These are phyloP conservation scores for Ulota crispa DNA, from an alignment of 225 moss, liverwort and hornwort species.

Conservation along the genomic window DNA sequence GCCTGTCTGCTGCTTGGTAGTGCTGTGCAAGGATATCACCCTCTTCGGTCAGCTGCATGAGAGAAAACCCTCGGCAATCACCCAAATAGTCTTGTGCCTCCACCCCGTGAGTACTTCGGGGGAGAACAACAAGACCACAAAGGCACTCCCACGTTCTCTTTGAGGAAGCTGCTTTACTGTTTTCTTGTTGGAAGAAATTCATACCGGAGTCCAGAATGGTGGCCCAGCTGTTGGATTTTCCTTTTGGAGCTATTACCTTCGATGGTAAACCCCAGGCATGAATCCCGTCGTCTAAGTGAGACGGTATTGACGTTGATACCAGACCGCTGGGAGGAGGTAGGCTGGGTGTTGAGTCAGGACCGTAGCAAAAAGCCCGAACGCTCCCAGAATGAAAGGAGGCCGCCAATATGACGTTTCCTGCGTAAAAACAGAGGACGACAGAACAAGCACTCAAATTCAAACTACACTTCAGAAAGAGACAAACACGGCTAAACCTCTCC, in stretches of 20 bases:
- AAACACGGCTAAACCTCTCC: background rate
- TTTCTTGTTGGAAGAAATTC: slow-evolving; percentile 40
- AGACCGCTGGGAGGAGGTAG: slow-evolving; percentile 19
- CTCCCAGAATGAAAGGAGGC: slow-evolving; percentile 74
- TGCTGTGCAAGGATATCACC: slow-evolving; percentile 73
- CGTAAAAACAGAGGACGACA: slow-evolving; percentile 18
- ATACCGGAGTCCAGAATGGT: slow-evolving; percentile 43
- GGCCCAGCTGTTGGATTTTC: slow-evolving; percentile 52
- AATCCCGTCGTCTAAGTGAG: slow-evolving; percentile 55
- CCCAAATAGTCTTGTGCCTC: slow-evolving; percentile 21
- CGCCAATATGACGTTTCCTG: slow-evolving; percentile 88
- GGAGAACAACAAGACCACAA: slow-evolving; percentile 62
- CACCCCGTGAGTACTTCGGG: background rate
- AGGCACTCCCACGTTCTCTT: slow-evolving; percentile 41
- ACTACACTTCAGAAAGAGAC: background rate
- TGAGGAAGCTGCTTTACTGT: slow-evolving; percentile 6
- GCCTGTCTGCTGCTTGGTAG: slow-evolving; percentile 48
- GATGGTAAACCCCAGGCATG: slow-evolving; percentile 84
- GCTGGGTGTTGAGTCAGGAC: slow-evolving; percentile 40
- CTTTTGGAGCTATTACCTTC: slow-evolving; percentile 59
- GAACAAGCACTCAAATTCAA: slow-evolving; percentile 5
- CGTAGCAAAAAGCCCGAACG: slow-evolving; percentile 82
- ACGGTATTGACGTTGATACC: slow-evolving; percentile 31
- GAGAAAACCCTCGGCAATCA: slow-evolving; percentile 47
- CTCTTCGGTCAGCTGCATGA: slow-evolving; percentile 74